Evolutionary conservation across 2,329 filamentous ascomycete genomes (phyloP).

Genomic region (Nemania sp.): DNA sequence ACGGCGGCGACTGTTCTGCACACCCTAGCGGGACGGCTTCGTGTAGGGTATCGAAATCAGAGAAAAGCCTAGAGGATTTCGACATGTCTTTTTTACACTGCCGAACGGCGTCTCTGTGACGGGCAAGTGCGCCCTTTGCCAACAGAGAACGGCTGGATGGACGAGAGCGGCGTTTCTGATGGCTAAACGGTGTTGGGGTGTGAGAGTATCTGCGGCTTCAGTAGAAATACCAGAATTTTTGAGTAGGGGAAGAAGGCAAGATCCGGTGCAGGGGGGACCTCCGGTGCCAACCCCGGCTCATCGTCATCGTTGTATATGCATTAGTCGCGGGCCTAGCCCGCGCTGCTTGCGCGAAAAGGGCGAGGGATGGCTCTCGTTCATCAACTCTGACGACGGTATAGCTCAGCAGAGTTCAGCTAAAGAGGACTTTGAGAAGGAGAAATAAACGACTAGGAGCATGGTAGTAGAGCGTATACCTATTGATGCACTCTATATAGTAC

Average conservation of each 20-base stretch:
- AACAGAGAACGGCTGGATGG: conserved; percentile 18
- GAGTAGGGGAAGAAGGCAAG: conserved; percentile 17
- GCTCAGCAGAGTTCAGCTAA: not conserved
- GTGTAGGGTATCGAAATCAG: not conserved
- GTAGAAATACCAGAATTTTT: conserved; percentile 26
- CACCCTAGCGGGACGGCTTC: not conserved
- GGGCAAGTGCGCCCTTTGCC: conserved; percentile 25
- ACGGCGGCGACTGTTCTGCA: not conserved
- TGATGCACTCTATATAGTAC: not conserved
- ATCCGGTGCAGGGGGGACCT: not conserved
- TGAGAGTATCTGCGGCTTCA: not conserved
- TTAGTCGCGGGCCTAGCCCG: not conserved
- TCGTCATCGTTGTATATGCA: not conserved
- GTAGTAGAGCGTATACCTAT: conserved; percentile 3
- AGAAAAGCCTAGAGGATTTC: not conserved
- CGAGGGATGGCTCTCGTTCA: conserved; percentile 22
- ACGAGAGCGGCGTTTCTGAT: not conserved
- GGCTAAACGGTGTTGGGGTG: conserved; percentile 3
- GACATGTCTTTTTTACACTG: conserved; percentile 35
- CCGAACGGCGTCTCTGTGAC: conserved; percentile 15
- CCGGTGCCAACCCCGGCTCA: not conserved
- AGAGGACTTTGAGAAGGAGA: conserved; percentile 3
- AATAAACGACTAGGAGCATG: conserved; percentile 14
- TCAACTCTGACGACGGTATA: conserved; percentile 5
- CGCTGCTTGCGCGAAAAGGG: conserved; percentile 2